Evolutionary conservation across 495 filamentous ascomycete species (phyloP).

Genomic region (Penicillium longicatenatum): DNA sequence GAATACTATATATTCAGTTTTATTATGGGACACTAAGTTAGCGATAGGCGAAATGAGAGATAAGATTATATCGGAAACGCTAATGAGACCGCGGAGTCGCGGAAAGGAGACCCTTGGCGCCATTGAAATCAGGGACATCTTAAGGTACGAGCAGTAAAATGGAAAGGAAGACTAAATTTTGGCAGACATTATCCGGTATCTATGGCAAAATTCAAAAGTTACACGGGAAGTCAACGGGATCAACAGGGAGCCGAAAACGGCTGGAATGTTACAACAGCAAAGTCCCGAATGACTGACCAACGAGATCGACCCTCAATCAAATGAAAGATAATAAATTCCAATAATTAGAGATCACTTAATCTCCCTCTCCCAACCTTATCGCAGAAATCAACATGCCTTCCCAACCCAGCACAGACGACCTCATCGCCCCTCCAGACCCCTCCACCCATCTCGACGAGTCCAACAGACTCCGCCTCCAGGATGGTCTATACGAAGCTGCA

Average conservation of each 20-base stretch:
- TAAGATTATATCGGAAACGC: too few relatives aligned
- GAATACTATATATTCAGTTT: too few relatives aligned
- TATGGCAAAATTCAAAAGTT: too few relatives aligned
- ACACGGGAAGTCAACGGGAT: background rate
- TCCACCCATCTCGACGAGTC: background rate
- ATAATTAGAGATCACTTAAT: background rate
- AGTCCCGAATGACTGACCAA: background rate
- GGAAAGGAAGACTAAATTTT: too few relatives aligned
- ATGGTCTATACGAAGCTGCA: background rate
- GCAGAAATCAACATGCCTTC: background rate
- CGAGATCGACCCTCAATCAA: background rate
- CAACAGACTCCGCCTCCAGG: background rate
- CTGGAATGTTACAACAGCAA: background rate
- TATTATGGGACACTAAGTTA: too few relatives aligned
- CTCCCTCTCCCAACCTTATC: background rate
- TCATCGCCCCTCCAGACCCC: background rate
- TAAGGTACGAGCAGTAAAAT: too few relatives aligned
- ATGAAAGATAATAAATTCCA: background rate
- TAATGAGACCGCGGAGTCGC: too few relatives aligned
- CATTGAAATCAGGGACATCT: too few relatives aligned
- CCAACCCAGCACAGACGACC: background rate
- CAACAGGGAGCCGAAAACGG: background rate
- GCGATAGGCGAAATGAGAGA: background rate
- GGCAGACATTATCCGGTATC: too few relatives aligned
- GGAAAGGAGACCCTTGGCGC: too few relatives aligned